Conservation (phyloP, 1,284 basidiomycete genomes). For the Heterobasidion parviporum region DNA sequence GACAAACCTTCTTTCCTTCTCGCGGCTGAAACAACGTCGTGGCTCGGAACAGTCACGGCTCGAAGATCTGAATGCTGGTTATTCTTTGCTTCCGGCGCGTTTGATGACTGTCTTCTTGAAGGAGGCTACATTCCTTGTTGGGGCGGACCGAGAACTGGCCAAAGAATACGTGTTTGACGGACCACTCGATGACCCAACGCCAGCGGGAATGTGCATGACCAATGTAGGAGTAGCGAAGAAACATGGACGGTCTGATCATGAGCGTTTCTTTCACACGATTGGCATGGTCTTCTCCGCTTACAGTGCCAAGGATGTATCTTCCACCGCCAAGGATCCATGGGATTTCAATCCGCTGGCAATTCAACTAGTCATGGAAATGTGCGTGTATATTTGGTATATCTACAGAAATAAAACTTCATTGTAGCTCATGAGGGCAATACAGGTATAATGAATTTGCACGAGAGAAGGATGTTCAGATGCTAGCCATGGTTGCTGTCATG, state of each 20-base stretch:
- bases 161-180: slow-evolving; percentile 50
- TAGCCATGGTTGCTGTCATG: slow-evolving; percentile 70
- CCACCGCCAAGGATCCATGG: slow-evolving; percentile 4
- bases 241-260: slow-evolving; percentile 61
- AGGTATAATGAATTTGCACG: slow-evolving; percentile 62
- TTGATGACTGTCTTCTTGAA: slow-evolving; percentile 63
- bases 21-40: slow-evolving; percentile 35
- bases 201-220: slow-evolving; percentile 33
- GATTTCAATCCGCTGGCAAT: slow-evolving; percentile 7
- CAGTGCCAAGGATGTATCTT: not conserved
- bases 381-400: slow-evolving; percentile 6
- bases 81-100: slow-evolving; percentile 34
- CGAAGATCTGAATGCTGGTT: slow-evolving; percentile 22
- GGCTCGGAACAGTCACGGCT: slow-evolving; percentile 26
- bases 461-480: slow-evolving; percentile 72
- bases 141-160: slow-evolving; percentile 57
- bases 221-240: slow-evolving; percentile 57
- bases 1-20: slow-evolving; percentile 62
- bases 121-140: slow-evolving; percentile 45
- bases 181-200: slow-evolving; percentile 27
- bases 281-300: slow-evolving; percentile 36
- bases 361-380: slow-evolving; percentile 20
- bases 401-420: not conserved
- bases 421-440: not conserved
- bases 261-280: slow-evolving; percentile 64